Evolutionary conservation across 176 grass and related monocot species (phyloP).

Genomic region (Phyllostachys edulis): DNA sequence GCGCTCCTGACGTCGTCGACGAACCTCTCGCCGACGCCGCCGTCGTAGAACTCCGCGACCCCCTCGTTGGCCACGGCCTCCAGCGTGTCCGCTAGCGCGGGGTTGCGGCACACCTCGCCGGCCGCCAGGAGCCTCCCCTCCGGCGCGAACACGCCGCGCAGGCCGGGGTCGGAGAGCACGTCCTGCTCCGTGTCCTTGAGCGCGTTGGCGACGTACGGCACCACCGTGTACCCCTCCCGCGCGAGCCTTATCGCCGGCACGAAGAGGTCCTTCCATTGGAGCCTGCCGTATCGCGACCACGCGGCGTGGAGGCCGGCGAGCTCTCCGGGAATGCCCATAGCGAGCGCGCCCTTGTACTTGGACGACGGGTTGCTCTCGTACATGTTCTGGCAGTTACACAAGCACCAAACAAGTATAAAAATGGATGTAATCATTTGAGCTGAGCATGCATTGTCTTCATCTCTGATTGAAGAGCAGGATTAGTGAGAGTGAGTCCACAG

Average conservation of each 20-base stretch:
- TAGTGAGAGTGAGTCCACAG: background rate
- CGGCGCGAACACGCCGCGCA: conserved; percentile 68
- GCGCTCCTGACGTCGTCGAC: conserved; percentile 45
- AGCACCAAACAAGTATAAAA: too few species aligned
- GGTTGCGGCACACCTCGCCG: conserved; percentile 74
- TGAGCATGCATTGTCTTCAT: background rate
- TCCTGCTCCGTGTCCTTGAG: conserved; percentile 20
- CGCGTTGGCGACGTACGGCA: conserved; percentile 43
- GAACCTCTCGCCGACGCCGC: conserved; percentile 54
- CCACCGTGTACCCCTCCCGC: conserved; percentile 55
- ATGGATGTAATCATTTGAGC: background rate
- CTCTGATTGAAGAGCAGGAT: background rate
- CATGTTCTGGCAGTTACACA: conserved; percentile 53
- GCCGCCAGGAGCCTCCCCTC: conserved; percentile 39
- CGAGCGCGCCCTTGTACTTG: conserved; percentile 59
- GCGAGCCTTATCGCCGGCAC: conserved; percentile 70
- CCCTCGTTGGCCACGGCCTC: conserved; percentile 59
- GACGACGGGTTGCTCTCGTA: conserved; percentile 51
- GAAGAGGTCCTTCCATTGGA: conserved; percentile 69
- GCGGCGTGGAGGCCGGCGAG: conserved; percentile 70
- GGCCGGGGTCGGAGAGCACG: conserved; percentile 74
- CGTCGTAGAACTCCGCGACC: conserved; percentile 56
- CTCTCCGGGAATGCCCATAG: conserved; percentile 88
- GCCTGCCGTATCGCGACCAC: conserved; percentile 69
- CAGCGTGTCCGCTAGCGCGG: conserved; percentile 53